Base-by-base conservation (phyloP, 2,329 filamentous ascomycete genomes). In the Aspergillus arachidicola region DNA sequence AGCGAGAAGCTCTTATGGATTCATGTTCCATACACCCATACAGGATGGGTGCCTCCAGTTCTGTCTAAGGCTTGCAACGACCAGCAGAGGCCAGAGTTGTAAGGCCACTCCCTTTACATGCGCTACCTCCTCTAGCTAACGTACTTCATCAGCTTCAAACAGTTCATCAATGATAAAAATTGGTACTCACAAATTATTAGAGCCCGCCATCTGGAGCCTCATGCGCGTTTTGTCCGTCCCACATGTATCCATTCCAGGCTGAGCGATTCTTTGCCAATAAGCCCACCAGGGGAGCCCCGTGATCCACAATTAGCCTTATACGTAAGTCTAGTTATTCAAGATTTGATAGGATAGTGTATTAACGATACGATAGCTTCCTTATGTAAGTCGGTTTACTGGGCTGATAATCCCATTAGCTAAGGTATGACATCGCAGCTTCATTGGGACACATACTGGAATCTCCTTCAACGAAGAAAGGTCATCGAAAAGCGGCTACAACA, bases 371-470 rank as follows among this genome's bases (percentile, higher is more conserved):
- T 41, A 76, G 74, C 60, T 69, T 14, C 73, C 74, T 21, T 76
- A 75, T 51, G 74, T 76, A 63, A 61, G 73, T 67, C 6, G 23
- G 16, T 14, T 10, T 14, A 36, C 21, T 12, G 21, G 11, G 5
- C 51, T 23, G 28, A 38, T 26, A 38, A 19, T 19, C 9, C 4
- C 32, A 19, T 23, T 38, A 6, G 11, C 53, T 58, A 21, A 28
- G 45, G 19, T 23, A 16, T 32, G 41, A 14, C 21, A 54, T 23
- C 21, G 23, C 38, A 89, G 68, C 81, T 90, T 0, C 87, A 90
- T 65, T 90, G 87, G 71, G 87, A 90, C 67, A 87, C 85, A 0
- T 90, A 89, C 70, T 80, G 82, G 61, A 83, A 84, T 54, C 78
- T 89, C 2, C 78, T 89, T 11, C 80, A 81, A 43, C 83, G 87